Evolutionary conservation across 495 filamentous ascomycete species (phyloP).

Genomic region (Oidiodendron maius): DNA sequence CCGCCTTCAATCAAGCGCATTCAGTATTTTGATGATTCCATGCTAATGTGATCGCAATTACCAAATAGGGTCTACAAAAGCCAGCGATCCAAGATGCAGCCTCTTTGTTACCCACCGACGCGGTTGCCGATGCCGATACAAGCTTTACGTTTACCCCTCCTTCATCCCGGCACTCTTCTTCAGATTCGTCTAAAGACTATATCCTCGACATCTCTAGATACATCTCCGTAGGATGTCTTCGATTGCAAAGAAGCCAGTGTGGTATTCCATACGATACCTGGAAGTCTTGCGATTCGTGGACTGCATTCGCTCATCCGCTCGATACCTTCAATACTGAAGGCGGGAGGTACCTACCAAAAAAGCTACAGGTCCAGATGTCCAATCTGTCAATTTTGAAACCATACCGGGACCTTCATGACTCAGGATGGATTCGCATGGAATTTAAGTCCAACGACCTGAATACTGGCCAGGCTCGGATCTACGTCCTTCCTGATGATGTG

Average conservation of each 20-base stretch:
- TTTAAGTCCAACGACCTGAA: constrained; percentile 20
- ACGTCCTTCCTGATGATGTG: constrained; percentile 62
- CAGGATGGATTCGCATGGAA: constrained; percentile 37
- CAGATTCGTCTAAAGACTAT: constrained; percentile 4
- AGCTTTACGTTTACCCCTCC: constrained; percentile 2
- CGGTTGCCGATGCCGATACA: neutral
- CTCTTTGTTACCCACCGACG: neutral
- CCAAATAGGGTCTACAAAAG: no score
- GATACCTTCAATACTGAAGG: constrained; percentile 3
- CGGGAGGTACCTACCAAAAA: constrained; percentile 2
- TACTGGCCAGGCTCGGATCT: constrained; percentile 46
- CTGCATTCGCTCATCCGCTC: constrained; percentile 9
- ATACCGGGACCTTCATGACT: constrained; percentile 23
- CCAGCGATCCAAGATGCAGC: no score
- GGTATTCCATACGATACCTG: constrained; percentile 7
- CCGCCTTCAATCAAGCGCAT: no score
- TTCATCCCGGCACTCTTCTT: neutral
- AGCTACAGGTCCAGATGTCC: constrained; percentile 28
- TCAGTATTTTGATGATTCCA: no score
- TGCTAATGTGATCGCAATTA: no score
- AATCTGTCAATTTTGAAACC: constrained; percentile 21
- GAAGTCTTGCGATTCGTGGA: constrained; percentile 12
- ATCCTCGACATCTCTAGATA: constrained; percentile 18
- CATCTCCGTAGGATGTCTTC: constrained; percentile 20
- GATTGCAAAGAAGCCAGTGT: constrained; percentile 3